Evolutionary conservation across 2,329 filamentous ascomycete species (phyloP).

Genomic region (Ilyonectria mors-panacis): DNA sequence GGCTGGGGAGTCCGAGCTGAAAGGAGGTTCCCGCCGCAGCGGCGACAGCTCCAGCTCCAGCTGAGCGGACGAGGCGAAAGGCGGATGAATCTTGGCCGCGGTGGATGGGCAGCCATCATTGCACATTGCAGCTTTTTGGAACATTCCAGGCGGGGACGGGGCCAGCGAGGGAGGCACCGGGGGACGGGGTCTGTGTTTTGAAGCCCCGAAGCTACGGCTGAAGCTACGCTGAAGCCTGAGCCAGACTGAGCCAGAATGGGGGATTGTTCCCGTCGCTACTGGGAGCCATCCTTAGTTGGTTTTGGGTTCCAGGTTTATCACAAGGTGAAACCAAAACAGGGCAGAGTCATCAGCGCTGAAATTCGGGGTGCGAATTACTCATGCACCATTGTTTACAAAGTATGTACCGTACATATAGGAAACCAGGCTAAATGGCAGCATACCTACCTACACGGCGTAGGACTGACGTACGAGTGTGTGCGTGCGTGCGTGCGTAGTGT

Average conservation of each 20-base stretch:
- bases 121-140: slow-evolving; percentile 10
- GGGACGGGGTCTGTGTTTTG: neutral
- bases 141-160: slow-evolving; percentile 19
- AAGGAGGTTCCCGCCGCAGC: slow-evolving; percentile 12
- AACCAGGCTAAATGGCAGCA: neutral
- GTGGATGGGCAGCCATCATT: neutral
- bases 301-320: slow-evolving; percentile 27
- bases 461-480: neutral
- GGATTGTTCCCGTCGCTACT: slow-evolving; percentile 8
- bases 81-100: slow-evolving; percentile 15
- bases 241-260: slow-evolving; percentile 7
- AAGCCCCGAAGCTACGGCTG: neutral
- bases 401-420: neutral
- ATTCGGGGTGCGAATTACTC: slow-evolving; percentile 21
- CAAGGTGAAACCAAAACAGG: slow-evolving; percentile 20
- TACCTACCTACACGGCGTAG: neutral
- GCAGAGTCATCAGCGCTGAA: slow-evolving; percentile 24
- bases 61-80: slow-evolving; percentile 8
- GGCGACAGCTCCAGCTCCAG: slow-evolving; percentile 10
- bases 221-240: slow-evolving; percentile 1
- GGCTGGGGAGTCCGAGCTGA: slow-evolving; percentile 14
- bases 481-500: neutral
- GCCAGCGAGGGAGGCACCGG: neutral
- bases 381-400: slow-evolving; percentile 1
- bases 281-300: slow-evolving; percentile 4